These are phyloP conservation scores for Carex sylvatica DNA, from an alignment of 202 grass and related monocot species.

Conservation along the genomic window DNA sequence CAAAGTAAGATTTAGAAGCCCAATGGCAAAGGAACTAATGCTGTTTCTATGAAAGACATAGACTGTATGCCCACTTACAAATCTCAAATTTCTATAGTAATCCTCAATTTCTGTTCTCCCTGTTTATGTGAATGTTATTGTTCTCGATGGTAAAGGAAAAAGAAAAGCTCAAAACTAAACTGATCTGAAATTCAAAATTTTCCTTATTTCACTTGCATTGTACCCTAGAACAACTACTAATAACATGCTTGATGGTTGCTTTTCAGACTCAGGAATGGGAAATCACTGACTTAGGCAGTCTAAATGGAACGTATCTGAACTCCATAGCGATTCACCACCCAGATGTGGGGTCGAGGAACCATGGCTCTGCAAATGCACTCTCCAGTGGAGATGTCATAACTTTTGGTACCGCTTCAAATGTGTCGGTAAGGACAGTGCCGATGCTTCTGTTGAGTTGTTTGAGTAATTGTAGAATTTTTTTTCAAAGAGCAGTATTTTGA, in stretches of 20 bases:
- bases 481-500: neutral
- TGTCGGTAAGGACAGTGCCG: slow-evolving; percentile 49
- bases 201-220: neutral
- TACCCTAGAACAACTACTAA: neutral
- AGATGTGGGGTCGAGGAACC: slow-evolving; percentile 55
- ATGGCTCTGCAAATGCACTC: slow-evolving; percentile 57
- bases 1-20: no score
- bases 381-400: slow-evolving; percentile 76
- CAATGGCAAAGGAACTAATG: no score
- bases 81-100: neutral
- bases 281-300: slow-evolving; percentile 81
- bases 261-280: slow-evolving; percentile 78
- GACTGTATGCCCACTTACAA: neutral
- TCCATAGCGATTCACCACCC: slow-evolving; percentile 52
- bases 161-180: neutral
- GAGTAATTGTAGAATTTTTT: slow-evolving; percentile 7
- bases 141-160: neutral
- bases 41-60: no score
- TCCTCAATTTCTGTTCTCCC: neutral
- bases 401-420: slow-evolving; percentile 61
- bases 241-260: neutral
- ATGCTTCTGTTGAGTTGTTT: slow-evolving; percentile 5
- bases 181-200: neutral
- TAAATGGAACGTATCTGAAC: slow-evolving; percentile 86
- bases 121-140: neutral